Conservation (phyloP, 768 basidiomycete species). For the Hygrocybe coccinea region DNA sequence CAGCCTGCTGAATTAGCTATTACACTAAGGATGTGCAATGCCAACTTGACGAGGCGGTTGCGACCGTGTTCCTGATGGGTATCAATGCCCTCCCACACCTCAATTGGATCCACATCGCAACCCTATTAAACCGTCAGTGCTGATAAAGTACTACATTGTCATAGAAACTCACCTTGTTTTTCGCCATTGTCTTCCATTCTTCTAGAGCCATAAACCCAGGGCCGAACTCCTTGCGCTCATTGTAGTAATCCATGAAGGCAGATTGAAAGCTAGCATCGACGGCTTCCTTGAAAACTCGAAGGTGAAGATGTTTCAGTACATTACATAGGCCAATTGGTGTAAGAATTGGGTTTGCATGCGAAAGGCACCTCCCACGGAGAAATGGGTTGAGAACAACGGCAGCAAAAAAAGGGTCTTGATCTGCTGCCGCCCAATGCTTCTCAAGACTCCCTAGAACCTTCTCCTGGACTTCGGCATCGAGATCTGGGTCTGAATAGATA, state of each 20-base stretch:
- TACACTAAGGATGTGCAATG: slow-evolving; percentile 23
- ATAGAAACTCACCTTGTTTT: slow-evolving; percentile 13
- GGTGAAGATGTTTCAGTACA: slow-evolving; percentile 6
- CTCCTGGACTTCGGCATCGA: slow-evolving; percentile 18
- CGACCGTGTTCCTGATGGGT: background rate
- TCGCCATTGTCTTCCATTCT: background rate
- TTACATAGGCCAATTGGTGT: slow-evolving; percentile 3
- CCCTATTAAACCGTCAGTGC: background rate
- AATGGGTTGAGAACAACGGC: slow-evolving; percentile 27
- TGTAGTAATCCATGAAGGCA: slow-evolving; percentile 1
- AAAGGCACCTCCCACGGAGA: slow-evolving; percentile 6
- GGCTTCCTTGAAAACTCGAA: slow-evolving; percentile 8
- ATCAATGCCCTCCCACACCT: background rate
- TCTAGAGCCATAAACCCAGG: slow-evolving; percentile 5
- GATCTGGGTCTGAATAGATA: slow-evolving; percentile 12
- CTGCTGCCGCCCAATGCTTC: slow-evolving; percentile 22
- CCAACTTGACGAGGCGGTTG: slow-evolving; percentile 17
- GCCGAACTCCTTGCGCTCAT: slow-evolving; percentile 9
- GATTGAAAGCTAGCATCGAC: slow-evolving; percentile 6
- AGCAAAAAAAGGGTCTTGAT: slow-evolving; percentile 30
- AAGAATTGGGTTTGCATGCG: background rate
- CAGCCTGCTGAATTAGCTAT: slow-evolving; percentile 26
- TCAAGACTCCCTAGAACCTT: slow-evolving; percentile 18
- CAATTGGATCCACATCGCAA: slow-evolving; percentile 2
- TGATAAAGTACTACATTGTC: background rate